Evolutionary conservation across 2,329 filamentous ascomycete genomes (phyloP).

Genomic region (Escovopsis sp.): DNA sequence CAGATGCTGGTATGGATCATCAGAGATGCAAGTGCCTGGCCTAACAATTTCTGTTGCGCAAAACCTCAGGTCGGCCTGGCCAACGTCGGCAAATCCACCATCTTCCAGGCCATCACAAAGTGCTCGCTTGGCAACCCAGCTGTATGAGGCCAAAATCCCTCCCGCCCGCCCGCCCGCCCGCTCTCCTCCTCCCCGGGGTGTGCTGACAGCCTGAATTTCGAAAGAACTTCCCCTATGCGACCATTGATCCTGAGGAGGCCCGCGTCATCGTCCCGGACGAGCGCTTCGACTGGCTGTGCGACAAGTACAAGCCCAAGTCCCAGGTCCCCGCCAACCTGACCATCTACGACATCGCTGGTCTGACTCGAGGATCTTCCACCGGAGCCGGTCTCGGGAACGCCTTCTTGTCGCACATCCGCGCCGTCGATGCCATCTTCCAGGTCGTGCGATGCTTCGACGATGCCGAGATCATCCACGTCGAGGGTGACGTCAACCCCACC

Average conservation of each 20-base stretch:
- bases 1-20: too few relatives aligned
- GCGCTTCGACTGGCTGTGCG: conserved; percentile 86
- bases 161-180: conserved; percentile 10
- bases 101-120: conserved; percentile 99
- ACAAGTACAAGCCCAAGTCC: conserved; percentile 97
- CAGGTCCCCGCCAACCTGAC: conserved; percentile 94
- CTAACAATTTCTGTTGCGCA: conserved; percentile 4
- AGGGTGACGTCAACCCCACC: conserved; percentile 92
- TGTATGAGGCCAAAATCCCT: conserved; percentile 36
- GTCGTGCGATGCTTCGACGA: conserved; percentile 96
- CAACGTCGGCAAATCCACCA: conserved; percentile 97
- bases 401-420: conserved; percentile 96
- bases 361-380: conserved; percentile 89
- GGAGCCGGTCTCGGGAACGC: conserved; percentile 95
- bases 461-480: conserved; percentile 98
- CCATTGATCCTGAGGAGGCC: conserved; percentile 96
- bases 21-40: conserved; percentile 1
- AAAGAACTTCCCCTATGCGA: conserved; percentile 96
- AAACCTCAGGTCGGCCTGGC: conserved; percentile 73
- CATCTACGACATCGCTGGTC: conserved; percentile 94
- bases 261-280: conserved; percentile 94
- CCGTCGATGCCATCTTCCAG: conserved; percentile 95
- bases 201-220: conserved; percentile 22
- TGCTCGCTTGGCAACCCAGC: conserved; percentile 93
- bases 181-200: conserved; percentile 20